Conservation (phyloP, 2,329 filamentous ascomycete genomes). For the Fusarium protoensiforme region DNA sequence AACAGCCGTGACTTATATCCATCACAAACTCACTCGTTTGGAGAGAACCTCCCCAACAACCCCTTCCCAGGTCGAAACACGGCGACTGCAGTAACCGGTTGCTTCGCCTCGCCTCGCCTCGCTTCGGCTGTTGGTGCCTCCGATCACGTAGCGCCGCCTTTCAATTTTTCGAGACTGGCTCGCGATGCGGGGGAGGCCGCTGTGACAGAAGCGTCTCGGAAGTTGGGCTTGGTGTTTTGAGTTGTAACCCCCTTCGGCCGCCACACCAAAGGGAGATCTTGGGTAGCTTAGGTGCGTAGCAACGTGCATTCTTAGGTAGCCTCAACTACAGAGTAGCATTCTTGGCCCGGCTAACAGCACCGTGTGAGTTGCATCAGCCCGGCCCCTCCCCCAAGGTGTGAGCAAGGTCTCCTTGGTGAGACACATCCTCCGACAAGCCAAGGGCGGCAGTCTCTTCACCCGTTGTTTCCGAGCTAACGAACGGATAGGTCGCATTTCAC, state of each 20-base stretch:
- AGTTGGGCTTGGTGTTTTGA: slow-evolving; percentile 44
- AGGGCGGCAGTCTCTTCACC: slow-evolving; percentile 27
- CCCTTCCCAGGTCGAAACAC: slow-evolving; percentile 39
- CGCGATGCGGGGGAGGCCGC: slow-evolving; percentile 32
- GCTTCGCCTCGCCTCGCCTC: neutral
- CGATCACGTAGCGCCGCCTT: slow-evolving; percentile 27
- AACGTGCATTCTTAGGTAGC: slow-evolving; percentile 10
- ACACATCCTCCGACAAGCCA: slow-evolving; percentile 33
- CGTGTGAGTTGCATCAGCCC: slow-evolving; percentile 17
- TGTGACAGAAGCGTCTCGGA: slow-evolving; percentile 52
- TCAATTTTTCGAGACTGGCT: slow-evolving; percentile 25
- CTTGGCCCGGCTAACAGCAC: slow-evolving; percentile 8
- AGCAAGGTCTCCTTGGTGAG: slow-evolving; percentile 23
- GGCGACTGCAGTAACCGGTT: slow-evolving; percentile 29
- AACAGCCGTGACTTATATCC: slow-evolving; percentile 30
- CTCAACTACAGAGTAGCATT: slow-evolving; percentile 20
- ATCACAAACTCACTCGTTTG: neutral
- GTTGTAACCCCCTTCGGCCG: slow-evolving; percentile 16
- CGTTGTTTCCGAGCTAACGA: slow-evolving; percentile 6
- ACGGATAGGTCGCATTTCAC: neutral
- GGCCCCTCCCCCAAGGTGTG: neutral
- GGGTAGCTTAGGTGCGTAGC: slow-evolving; percentile 3
- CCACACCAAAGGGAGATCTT: slow-evolving; percentile 7
- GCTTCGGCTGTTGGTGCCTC: slow-evolving; percentile 32
- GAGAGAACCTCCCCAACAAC: neutral